A percentile compares a stretch with the other conserved stretches of the same genome.
Evolutionary conservation across 129 eudicot genomes (phyloP).

Genomic region (Helichrysum umbraculigerum): DNA sequence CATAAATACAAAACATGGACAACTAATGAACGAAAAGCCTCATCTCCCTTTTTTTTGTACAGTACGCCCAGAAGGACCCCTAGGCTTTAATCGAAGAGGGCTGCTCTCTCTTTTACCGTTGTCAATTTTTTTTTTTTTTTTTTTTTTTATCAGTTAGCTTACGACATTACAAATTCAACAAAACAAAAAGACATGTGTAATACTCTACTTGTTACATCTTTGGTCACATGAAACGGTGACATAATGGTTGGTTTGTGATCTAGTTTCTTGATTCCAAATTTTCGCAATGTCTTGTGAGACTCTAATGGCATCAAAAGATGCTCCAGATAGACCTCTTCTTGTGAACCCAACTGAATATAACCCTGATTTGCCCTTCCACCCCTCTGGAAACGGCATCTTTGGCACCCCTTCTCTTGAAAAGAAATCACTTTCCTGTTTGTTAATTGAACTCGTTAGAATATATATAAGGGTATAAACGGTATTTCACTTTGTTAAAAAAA

Average conservation of each 20-base stretch:
- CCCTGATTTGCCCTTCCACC: conserved; percentile 96
- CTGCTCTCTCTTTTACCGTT: conserved; percentile 22
- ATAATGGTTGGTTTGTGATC: conserved; percentile 52
- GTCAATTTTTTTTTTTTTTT: conserved; percentile 23
- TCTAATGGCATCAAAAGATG: conserved; percentile 74
- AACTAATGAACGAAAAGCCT: conserved; percentile 44
- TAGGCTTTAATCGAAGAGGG: conserved; percentile 62
- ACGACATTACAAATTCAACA: conserved; percentile 13
- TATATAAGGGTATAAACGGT: conserved; percentile 15
- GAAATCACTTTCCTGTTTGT: conserved; percentile 68
- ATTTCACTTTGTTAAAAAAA: conserved; percentile 1
- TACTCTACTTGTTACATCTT: conserved; percentile 41
- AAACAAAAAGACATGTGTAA: not conserved
- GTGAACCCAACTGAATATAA: conserved; percentile 94
- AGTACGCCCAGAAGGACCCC: conserved; percentile 38
- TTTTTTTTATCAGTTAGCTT: conserved; percentile 16
- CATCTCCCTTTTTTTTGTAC: conserved; percentile 57
- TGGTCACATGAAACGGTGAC: conserved; percentile 52
- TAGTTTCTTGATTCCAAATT: conserved; percentile 79
- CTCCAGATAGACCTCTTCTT: conserved; percentile 80
- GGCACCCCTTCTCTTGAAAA: conserved; percentile 74
- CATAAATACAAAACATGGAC: not conserved
- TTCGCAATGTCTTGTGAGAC: conserved; percentile 77
- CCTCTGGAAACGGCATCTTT: conserved; percentile 58
- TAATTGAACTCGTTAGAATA: not conserved